Percentiles rank a stretch among this genome's conserved stretches.
Evolutionary conservation across 768 basidiomycete species (phyloP).

Genomic region (Coprinopsis cinerea): DNA sequence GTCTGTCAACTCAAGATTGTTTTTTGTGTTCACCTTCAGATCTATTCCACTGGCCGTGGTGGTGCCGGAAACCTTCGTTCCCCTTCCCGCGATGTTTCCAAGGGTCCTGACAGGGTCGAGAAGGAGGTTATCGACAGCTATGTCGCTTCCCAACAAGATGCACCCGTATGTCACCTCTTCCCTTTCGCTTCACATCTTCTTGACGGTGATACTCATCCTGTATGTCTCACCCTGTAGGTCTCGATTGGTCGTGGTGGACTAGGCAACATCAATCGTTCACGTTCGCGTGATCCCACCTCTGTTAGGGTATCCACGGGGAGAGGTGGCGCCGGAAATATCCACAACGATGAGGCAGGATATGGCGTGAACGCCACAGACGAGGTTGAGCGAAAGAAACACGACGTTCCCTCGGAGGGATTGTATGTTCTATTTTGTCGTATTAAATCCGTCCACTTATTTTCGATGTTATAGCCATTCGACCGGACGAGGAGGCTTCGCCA

Average conservation of each 20-base stretch:
- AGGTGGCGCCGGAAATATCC: slow-evolving; percentile 60
- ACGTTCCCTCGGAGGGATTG: slow-evolving; percentile 28
- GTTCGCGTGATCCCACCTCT: slow-evolving; percentile 37
- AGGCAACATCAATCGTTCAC: slow-evolving; percentile 59
- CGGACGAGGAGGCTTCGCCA: slow-evolving; percentile 65
- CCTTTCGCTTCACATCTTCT: slow-evolving; percentile 1
- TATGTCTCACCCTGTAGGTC: slow-evolving; percentile 25
- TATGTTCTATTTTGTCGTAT: slow-evolving; percentile 23
- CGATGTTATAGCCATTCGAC: slow-evolving; percentile 50
- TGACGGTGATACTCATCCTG: neutral
- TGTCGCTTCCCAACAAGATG: slow-evolving; percentile 22
- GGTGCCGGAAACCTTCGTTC: slow-evolving; percentile 84
- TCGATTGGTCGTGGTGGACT: slow-evolving; percentile 61
- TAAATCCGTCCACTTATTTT: neutral
- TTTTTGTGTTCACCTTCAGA: slow-evolving; percentile 18
- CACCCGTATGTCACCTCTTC: slow-evolving; percentile 26
- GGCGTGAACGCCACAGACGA: slow-evolving; percentile 20
- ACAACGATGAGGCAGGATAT: slow-evolving; percentile 21
- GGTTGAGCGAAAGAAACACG: slow-evolving; percentile 20
- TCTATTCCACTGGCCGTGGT: slow-evolving; percentile 65
- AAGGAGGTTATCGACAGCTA: slow-evolving; percentile 35
- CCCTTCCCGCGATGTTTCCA: slow-evolving; percentile 49
- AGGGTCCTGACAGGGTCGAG: slow-evolving; percentile 27
- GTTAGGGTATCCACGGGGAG: slow-evolving; percentile 46
- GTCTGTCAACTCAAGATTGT: neutral